Conservation (phyloP, 1,284 basidiomycete species). For the Fomes fomentarius region DNA sequence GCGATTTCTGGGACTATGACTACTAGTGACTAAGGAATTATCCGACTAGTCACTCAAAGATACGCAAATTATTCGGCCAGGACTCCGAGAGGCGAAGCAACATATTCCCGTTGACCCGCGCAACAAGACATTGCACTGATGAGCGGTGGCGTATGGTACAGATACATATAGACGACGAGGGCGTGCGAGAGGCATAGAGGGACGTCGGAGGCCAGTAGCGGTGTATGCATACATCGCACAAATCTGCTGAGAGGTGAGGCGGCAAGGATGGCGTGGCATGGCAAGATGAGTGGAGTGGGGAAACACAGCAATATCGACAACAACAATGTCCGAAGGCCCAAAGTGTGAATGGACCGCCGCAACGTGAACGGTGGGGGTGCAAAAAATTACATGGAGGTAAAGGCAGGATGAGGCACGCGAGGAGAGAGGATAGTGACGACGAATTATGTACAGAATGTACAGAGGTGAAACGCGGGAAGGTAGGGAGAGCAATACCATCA, state of each 20-base stretch:
- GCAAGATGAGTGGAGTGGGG: background rate
- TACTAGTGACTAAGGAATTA: too few species aligned
- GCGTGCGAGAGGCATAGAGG: background rate
- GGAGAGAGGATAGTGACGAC: background rate
- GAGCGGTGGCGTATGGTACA: background rate
- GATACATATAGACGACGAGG: background rate
- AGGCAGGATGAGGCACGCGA: too few species aligned
- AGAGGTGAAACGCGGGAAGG: background rate
- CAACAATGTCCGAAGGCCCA: conserved; percentile 1
- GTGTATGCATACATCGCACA: background rate
- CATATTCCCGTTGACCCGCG: too few species aligned
- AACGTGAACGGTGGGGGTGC: background rate
- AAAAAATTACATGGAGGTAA: background rate
- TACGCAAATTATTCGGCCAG: too few species aligned
- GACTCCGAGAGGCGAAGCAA: too few species aligned
- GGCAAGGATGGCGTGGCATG: background rate
- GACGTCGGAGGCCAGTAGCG: too few species aligned
- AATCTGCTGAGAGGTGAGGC: background rate
- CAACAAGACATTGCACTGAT: too few species aligned
- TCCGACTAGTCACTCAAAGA: too few species aligned
- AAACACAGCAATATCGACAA: conserved; percentile 9
- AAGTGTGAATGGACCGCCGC: background rate
- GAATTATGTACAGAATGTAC: background rate
- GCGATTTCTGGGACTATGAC: too few species aligned
- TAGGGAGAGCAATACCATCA: background rate